Base-by-base conservation (phyloP, 1,284 basidiomycete species). In the Microbotryum intermedium region DNA sequence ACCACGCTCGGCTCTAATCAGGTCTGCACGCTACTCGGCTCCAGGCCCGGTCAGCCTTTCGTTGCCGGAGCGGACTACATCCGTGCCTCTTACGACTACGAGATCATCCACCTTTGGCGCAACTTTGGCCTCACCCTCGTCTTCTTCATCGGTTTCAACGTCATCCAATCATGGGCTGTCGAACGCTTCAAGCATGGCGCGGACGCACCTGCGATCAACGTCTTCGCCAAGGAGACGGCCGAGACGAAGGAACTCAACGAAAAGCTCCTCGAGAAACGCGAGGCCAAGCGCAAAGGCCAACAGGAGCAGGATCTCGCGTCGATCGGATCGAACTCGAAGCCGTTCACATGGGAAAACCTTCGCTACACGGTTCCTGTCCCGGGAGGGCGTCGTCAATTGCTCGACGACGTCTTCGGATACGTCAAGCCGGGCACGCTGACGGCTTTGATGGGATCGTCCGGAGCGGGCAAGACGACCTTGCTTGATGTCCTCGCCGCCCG, bases 401-500 rank as follows among this genome's bases (percentile, higher is more conserved):
- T 67, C 58, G 81, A 90, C 69, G 81, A 89, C 65, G 82, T 94
- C 8, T 86, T 84, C 57, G 91, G 91, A 0, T 93, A 82, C 74
- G 89, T 90, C 46, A 82, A 82, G 39, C 54, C 50, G 11, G 81
- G 81, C 7, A 88, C 84, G 69, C 77, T 93, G 58, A 90, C 90
- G 78, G 69, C 82, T 58, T 68, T 72, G n/a, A 83, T 83, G 80
- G 81, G 89, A 28, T 86, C 86, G 59, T 87, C 86, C 18, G 91
- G 90, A 47, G 81, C 81, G 16, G 81, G 80, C 55, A 80, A 79
- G 69, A 75, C 74, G 1, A 68, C 67, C 0, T 11, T 65, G 2
- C 77, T 93, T 53, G 90, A 94, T 72, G 88, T 88, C 1, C 77
- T 94, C 7, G 89, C 90, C 0, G 81, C 87, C 61, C 84, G 90